Base-by-base conservation (phyloP, 306 rosid genomes). In the Medicago lupulina region DNA sequence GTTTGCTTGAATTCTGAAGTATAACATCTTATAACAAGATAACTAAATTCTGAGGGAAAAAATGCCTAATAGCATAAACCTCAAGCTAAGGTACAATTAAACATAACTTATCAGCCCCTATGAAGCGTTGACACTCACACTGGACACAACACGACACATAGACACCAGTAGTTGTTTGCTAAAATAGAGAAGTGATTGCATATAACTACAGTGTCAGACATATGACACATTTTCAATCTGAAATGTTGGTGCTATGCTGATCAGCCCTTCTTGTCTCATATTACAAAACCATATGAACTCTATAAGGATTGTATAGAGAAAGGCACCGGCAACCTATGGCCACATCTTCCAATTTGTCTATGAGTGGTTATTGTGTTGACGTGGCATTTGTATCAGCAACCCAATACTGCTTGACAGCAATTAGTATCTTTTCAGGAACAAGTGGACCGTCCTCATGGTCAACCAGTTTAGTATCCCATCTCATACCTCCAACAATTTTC, bases 391-490 rank as follows among this genome's bases (percentile, higher is more conserved):
- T 85, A 75, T 77, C 93, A 49, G 64, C 74, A 81, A 89, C 96
- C 98, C 98, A 95, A 71, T 95, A 95, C 80, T 89, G 97, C 87
- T 95, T 95, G 46, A 95, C 98, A 36, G 96, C 97, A 73, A 95
- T 61, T 77, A 95, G 85, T 69, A 95, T 76, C 90, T 95, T 95
- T 87, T 89, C 96, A 5, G 98, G 88, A 57, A 95, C 91, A 47
- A 95, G 93, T 1, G 98, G 98, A 11, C 98, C 97, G 73, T 95
- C 97, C 71, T 95, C 98, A 49, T 92, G 98, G 84, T 95, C 98
- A 67, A 90, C 93, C 97, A 95, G 64, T 90, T 89, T 95, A 3
- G 92, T 77, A 66, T 95, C 87, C 98, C 97, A 95, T 71, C 93
- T 87, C 97, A 95, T 90, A 76, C 97, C 98, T 75, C 89, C 92